Conservation (phyloP, 2,329 filamentous ascomycete species). For the Colletotrichum aenigma region DNA sequence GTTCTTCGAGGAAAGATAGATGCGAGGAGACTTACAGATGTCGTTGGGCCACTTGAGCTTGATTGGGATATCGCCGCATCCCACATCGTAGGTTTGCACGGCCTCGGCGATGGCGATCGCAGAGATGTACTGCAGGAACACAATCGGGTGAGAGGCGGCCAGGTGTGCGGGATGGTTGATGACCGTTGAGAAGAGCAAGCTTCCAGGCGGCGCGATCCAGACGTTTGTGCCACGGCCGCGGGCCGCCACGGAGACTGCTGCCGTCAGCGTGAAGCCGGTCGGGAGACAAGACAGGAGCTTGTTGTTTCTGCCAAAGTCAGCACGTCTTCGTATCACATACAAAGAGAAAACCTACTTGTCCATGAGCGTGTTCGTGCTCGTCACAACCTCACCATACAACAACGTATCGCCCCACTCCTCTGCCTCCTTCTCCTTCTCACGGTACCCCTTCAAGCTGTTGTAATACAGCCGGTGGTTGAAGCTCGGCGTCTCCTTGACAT, state of each 20-base stretch:
- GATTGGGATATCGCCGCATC: constrained; percentile 77
- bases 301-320: constrained; percentile 63
- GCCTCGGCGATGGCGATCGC: constrained; percentile 87
- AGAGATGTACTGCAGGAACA: constrained; percentile 93
- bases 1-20: background rate
- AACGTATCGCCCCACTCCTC: constrained; percentile 77
- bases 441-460: constrained; percentile 71
- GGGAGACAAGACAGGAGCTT: constrained; percentile 77
- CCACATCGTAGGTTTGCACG: constrained; percentile 77
- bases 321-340: background rate
- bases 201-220: constrained; percentile 90
- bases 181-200: constrained; percentile 85
- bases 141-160: constrained; percentile 75
- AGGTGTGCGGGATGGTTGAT: constrained; percentile 82
- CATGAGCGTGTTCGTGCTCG: constrained; percentile 90
- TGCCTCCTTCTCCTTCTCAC: constrained; percentile 57
- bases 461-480: constrained; percentile 88
- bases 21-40: constrained; percentile 63
- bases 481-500: constrained; percentile 75
- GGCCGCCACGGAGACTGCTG: constrained; percentile 86
- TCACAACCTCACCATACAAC: constrained; percentile 90
- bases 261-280: constrained; percentile 84
- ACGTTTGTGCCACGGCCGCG: constrained; percentile 90
- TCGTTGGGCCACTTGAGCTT: constrained; percentile 99
- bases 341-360: constrained; percentile 68